These are phyloP conservation scores for Ambrosia artemisiifolia DNA, from an alignment of 129 eudicot species.

Conservation along the genomic window DNA sequence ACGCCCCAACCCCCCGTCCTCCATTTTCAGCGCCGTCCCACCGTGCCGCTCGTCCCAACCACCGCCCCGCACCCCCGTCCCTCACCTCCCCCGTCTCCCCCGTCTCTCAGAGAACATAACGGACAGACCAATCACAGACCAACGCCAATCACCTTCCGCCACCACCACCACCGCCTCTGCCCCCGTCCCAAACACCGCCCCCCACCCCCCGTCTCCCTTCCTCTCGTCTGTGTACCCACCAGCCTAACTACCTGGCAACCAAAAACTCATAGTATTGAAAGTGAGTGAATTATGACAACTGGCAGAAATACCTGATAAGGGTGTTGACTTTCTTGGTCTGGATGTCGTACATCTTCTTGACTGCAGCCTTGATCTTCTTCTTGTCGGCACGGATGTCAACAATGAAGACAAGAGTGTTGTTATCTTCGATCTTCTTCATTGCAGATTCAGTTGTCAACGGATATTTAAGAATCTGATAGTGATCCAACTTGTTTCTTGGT, in stretches of 20 bases:
- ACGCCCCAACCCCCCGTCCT: no score
- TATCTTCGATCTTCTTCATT: constrained; percentile 74
- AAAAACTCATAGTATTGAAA: not conserved
- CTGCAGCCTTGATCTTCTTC: constrained; percentile 65
- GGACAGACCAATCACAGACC: no score
- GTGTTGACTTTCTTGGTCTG: constrained; percentile 79
- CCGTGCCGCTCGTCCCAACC: no score
- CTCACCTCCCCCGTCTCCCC: no score
- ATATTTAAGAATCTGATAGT: constrained; percentile 60
- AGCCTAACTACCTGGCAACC: not conserved
- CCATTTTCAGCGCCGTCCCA: no score
- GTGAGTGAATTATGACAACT: not conserved
- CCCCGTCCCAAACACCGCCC: no score
- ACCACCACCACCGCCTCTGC: no score
- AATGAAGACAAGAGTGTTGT: constrained; percentile 67
- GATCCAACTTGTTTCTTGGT: constrained; percentile 67
- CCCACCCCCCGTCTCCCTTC: no score
- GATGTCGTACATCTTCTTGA: constrained; percentile 74
- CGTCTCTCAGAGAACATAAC: no score
- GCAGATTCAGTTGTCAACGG: constrained; percentile 71
- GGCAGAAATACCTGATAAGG: constrained; percentile 46
- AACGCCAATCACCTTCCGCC: no score
- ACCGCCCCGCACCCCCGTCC: no score
- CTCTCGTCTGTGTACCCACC: no score
- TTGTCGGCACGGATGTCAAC: constrained; percentile 74